A percentile compares a stretch with the other conserved stretches of the same genome.
Conservation (phyloP, 495 filamentous ascomycete genomes). For the Podospora didyma region DNA sequence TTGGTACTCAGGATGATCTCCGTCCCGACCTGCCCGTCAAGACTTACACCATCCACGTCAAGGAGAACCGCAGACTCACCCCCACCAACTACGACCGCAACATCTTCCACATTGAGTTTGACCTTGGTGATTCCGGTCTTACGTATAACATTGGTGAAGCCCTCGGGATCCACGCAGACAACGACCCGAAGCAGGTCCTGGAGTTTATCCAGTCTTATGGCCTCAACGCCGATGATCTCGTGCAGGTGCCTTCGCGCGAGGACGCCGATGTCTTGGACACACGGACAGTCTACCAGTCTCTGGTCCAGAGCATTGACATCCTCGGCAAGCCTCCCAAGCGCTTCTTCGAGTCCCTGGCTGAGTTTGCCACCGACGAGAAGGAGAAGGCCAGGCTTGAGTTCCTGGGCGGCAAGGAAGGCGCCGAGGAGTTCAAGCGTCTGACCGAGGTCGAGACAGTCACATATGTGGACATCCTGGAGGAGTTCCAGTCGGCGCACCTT, state of each 20-base stretch:
- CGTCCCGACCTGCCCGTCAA: constrained; percentile 82
- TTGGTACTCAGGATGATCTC: constrained; percentile 64
- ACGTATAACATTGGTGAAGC: constrained; percentile 97
- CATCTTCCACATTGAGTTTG: constrained; percentile 99
- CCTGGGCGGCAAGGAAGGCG: constrained; percentile 77
- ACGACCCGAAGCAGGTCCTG: constrained; percentile 70
- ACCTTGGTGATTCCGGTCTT: constrained; percentile 82
- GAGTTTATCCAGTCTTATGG: constrained; percentile 90
- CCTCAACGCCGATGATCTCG: constrained; percentile 73
- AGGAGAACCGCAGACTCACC: constrained; percentile 91
- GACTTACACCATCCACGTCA: constrained; percentile 83
- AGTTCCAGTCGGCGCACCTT: constrained; percentile 85
- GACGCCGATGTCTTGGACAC: constrained; percentile 73
- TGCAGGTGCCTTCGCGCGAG: constrained; percentile 87
- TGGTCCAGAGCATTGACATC: constrained; percentile 93
- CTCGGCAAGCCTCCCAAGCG: constrained; percentile 94
- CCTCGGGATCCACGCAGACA: constrained; percentile 94
- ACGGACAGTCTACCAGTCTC: constrained; percentile 87
- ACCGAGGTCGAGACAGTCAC: constrained; percentile 91
- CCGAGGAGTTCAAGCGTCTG: constrained; percentile 90
- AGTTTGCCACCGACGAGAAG: constrained; percentile 75
- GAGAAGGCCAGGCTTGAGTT: constrained; percentile 77
- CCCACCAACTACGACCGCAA: constrained; percentile 89
- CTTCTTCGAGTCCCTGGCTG: constrained; percentile 90
- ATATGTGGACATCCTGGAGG: constrained; percentile 83